Base-by-base conservation (phyloP, 2,329 filamentous ascomycete genomes). In the Capronia coronata region DNA sequence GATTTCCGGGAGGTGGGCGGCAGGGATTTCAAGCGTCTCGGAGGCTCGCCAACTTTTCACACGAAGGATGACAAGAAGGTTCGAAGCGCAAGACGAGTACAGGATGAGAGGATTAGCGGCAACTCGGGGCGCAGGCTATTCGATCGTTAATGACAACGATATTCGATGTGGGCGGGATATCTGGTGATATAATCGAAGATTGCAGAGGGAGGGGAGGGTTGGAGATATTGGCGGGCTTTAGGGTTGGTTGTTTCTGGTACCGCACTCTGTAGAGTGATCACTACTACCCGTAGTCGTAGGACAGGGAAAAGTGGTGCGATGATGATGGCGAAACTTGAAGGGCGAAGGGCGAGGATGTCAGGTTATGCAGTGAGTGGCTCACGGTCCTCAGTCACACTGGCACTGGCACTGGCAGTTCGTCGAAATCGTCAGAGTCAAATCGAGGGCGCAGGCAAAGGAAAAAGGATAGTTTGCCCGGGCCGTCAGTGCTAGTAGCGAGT, bases 1-100 rank as follows among this genome's bases (percentile, higher is more conserved):
- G 56, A 58, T 51, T 52, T 16, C 53, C 55, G 55, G 52, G 41
- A 51, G 43, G 40, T 45, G 46, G 52, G 51, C 47, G 52, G 52
- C 55, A 55, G 42, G 50, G 55, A 48, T 57, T 48, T 41, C 42
- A 51, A 40, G 47, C 43, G 40, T 51, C 48, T 51, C 49, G 46
- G 49, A 43, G 43, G 25, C 30, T 18, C 43, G 18, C 11, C 30
- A 27, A 30, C 27, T 29, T 41, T 37, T 23, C 30, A 27, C 43
- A 21, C 10, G 35, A 44, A n/a, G 41, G 42, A 27, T 43, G 42
- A 41, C 9, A 41, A 10, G 38, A 41, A 27, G n/a, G 27, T 29
- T 25, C 19, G 14, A 19, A 21, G 46, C 37, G n/a, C 25, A 49
- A 38, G 27, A 23, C 40, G 51, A 49, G 29, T 29, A 22, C 27